Evolutionary conservation across 805 yeast genomes (phyloP), one percentile per base, ranked within the genome.

Genomic region (Candida sithepensis): DNA sequence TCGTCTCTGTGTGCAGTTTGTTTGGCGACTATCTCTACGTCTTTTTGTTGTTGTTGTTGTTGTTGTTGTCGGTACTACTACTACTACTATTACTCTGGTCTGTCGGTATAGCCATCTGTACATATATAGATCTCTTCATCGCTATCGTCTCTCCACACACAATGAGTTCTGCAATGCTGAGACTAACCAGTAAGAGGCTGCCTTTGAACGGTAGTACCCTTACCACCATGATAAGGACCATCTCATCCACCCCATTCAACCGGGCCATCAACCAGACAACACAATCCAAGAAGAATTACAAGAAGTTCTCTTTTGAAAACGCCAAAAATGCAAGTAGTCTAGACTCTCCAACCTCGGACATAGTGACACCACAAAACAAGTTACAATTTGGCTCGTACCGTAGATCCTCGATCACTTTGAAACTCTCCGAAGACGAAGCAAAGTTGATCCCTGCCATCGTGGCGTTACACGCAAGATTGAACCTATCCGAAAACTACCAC

Each of bases 381-480:
- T 55, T 63, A 3, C 63, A 66, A 33, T 71, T 68, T 52, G 67
- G 67, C 1, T 48, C 55, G 8, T 67, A 71, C 53, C 50, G 56
- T 42, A 58, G 70, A 51, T 38, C 36, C 19, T 58, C 65, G 2
- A 51, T 49, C 43, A 55, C 44, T 32, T 50, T 55, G 44, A 57
- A 66, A 20, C 60, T 80, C 28, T 51, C 78, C 0, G 84, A 80
- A 47, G 78, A 72, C 22, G 70, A 75, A 18, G 85, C 86, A 3
- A 51, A 59, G 3, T 68, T 78, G 59, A 79, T 89, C 10, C 87
- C 96, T 2, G 77, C 84, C n/a, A 72, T 94, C 45, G 77, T 77
- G 33, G 83, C 97, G 4, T 74, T 92, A 49, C 96, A 88, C 59
- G 71, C 86, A 18, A 81, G 99, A 66, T 71, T 92, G 45, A 66